phyloP scores from a whole-genome alignment of 1,139 yeast genomes.

The Pichia sp. region DNA sequence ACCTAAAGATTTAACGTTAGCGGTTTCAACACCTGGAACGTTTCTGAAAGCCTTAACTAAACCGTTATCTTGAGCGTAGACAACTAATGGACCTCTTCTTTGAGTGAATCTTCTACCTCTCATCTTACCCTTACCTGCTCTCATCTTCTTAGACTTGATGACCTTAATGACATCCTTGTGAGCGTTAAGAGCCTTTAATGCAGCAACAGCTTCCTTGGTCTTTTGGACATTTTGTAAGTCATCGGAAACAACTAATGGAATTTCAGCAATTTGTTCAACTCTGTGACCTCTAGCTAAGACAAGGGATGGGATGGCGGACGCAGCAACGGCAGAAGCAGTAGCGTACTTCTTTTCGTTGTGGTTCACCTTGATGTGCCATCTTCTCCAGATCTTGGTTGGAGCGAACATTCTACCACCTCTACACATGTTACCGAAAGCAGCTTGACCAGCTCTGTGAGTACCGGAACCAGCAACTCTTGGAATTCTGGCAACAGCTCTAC shows the following conservation, averaged over 20 bases:
- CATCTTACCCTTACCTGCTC: constrained; percentile 99
- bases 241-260: constrained; percentile 94
- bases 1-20: constrained; percentile 87
- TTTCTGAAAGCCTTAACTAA: constrained; percentile 98
- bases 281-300: constrained; percentile 99
- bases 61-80: constrained; percentile 97
- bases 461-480: constrained; percentile 99
- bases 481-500: constrained; percentile 99
- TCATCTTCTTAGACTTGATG: constrained; percentile 95
- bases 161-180: constrained; percentile 98
- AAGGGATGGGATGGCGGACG: constrained; percentile 96
- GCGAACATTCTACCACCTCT: constrained; percentile 99
- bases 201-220: constrained; percentile 99
- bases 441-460: constrained; percentile 99
- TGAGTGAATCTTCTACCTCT: constrained; percentile 99
- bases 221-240: constrained; percentile 88
- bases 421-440: constrained; percentile 99
- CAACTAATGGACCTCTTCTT: constrained; percentile 99
- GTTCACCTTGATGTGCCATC: constrained; percentile 99
- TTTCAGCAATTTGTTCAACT: constrained; percentile 96
- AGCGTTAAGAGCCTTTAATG: constrained; percentile 97
- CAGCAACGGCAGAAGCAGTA: constrained; percentile 99
- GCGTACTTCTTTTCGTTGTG: constrained; percentile 99
- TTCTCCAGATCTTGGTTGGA: constrained; percentile 99
- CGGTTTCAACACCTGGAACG: constrained; percentile 99